Conservation (phyloP, 805 yeast genomes). For the Pichia membranifaciens region DNA sequence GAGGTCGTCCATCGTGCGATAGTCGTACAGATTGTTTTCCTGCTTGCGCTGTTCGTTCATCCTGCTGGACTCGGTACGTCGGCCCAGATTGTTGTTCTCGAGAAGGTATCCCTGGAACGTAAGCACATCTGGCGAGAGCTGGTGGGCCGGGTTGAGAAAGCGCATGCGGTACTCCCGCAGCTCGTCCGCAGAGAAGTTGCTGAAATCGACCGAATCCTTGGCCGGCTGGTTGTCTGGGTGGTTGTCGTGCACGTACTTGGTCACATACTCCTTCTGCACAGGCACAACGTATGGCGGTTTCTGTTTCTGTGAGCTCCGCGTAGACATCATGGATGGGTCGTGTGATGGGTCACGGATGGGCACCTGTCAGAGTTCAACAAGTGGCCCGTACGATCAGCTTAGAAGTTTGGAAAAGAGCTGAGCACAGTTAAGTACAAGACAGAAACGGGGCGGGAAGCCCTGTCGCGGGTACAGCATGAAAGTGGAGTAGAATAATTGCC, state of each 20-base stretch:
- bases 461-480: too few species aligned
- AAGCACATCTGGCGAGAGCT: slow-evolving; percentile 52
- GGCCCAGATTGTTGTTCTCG: slow-evolving; percentile 61
- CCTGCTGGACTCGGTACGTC: slow-evolving; percentile 45
- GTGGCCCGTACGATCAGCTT: too few species aligned
- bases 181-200: slow-evolving; percentile 51
- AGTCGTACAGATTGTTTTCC: slow-evolving; percentile 27
- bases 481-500: too few species aligned
- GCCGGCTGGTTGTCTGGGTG: slow-evolving; percentile 56
- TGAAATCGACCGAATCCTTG: slow-evolving; percentile 64
- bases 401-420: too few species aligned
- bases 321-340: slow-evolving; percentile 8
- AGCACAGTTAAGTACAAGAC: too few species aligned
- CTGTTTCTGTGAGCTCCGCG: slow-evolving; percentile 14
- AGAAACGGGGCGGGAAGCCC: too few species aligned
- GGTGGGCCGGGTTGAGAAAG: slow-evolving; percentile 31
- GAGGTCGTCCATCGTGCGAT: slow-evolving; percentile 26
- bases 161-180: slow-evolving; percentile 63
- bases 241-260: slow-evolving; percentile 67
- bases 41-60: slow-evolving; percentile 24
- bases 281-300: slow-evolving; percentile 37
- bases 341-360: too few species aligned
- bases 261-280: slow-evolving; percentile 60
- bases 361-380: too few species aligned
- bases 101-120: slow-evolving; percentile 66